A percentile compares a stretch with the other conserved stretches of the same genome.
phyloP scores from a whole-genome alignment of 257 asterid species.

The Craterostigma plantagineum region DNA sequence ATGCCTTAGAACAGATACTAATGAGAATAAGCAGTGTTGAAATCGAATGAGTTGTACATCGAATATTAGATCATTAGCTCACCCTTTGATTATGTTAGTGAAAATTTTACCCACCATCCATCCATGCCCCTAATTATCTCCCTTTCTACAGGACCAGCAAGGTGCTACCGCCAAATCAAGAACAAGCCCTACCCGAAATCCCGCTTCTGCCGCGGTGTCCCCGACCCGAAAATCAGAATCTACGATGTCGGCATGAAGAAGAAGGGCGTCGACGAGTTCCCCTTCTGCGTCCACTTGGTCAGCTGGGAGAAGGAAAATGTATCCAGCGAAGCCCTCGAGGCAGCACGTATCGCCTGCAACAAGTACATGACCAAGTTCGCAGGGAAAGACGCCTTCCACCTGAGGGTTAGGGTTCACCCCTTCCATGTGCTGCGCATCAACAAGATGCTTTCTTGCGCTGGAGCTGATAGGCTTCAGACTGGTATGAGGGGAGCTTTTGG shows the following conservation, averaged over 20 bases:
- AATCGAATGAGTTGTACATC: neutral
- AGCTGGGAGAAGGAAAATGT: slow-evolving; percentile 93
- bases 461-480: slow-evolving; percentile 96
- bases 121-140: neutral
- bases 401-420: slow-evolving; percentile 83
- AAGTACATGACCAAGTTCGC: slow-evolving; percentile 89
- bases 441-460: slow-evolving; percentile 91
- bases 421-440: slow-evolving; percentile 74
- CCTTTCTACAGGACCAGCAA: slow-evolving; percentile 48
- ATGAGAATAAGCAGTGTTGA: too few species aligned
- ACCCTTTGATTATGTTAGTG: too few species aligned
- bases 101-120: too few species aligned
- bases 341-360: slow-evolving; percentile 88
- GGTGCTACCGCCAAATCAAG: slow-evolving; percentile 83
- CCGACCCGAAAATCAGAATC: slow-evolving; percentile 79
- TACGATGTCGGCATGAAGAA: slow-evolving; percentile 84
- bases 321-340: slow-evolving; percentile 83
- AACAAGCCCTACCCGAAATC: slow-evolving; percentile 84
- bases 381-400: slow-evolving; percentile 81
- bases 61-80: neutral
- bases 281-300: slow-evolving; percentile 85
- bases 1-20: too few species aligned
- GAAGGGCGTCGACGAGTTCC: slow-evolving; percentile 83
- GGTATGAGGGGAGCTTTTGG: slow-evolving; percentile 94
- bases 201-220: slow-evolving; percentile 83